A percentile compares a stretch with the other conserved stretches of the same genome.
Evolutionary conservation across 495 filamentous ascomycete species (phyloP).

Genomic region (Xylaria telfairii): DNA sequence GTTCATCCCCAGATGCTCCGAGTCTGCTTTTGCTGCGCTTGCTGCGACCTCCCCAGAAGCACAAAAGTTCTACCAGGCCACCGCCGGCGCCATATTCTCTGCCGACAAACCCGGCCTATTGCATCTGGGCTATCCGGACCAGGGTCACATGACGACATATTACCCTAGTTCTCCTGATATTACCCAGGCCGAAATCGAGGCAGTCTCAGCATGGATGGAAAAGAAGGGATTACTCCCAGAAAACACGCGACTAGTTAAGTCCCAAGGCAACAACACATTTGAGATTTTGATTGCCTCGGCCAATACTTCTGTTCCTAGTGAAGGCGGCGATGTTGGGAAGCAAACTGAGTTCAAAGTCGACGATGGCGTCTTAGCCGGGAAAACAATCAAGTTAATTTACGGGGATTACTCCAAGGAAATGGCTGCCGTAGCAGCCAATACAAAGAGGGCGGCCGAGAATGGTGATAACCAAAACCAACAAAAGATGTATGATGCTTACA

Average conservation of each 20-base stretch:
- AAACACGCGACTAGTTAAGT: conserved; percentile 87
- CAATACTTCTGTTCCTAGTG: conserved; percentile 49
- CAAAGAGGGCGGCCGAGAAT: conserved; percentile 74
- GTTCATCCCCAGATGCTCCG: conserved; percentile 81
- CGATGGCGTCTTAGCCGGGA: conserved; percentile 67
- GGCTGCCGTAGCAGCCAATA: conserved; percentile 73
- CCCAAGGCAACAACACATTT: conserved; percentile 69
- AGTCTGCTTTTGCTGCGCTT: conserved; percentile 72
- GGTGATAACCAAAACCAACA: conserved; percentile 86
- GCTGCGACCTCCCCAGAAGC: conserved; percentile 66
- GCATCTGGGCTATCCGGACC: conserved; percentile 83
- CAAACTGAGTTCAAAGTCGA: conserved; percentile 69
- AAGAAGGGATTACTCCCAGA: conserved; percentile 74
- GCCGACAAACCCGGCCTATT: conserved; percentile 69
- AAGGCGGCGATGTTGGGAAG: conserved; percentile 73
- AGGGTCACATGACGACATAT: conserved; percentile 88
- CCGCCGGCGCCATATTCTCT: conserved; percentile 77
- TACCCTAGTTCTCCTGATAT: conserved; percentile 89
- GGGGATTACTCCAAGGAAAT: conserved; percentile 85
- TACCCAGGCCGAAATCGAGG: conserved; percentile 81
- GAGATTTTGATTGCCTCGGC: conserved; percentile 87
- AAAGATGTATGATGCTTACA: conserved; percentile 83
- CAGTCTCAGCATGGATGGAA: conserved; percentile 74
- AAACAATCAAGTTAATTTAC: conserved; percentile 72
- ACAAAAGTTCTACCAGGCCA: conserved; percentile 68